Evolutionary conservation across 768 basidiomycete species (phyloP).

Genomic region (Hygrophorus pudorinus): DNA sequence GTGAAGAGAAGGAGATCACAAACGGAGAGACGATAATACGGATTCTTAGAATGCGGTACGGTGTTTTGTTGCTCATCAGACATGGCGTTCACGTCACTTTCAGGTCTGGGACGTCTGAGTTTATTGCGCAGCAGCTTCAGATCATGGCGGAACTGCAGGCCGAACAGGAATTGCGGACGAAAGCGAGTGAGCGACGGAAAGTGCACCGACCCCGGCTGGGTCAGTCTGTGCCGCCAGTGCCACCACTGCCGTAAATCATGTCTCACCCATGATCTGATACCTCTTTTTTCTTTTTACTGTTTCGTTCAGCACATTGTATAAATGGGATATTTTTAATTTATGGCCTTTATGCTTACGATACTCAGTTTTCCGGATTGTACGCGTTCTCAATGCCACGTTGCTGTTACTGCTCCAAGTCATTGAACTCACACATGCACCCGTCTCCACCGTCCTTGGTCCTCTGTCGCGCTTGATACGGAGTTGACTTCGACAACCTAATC

Average conservation of each 20-base stretch:
- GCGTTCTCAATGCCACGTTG: too few species aligned
- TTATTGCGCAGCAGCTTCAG: conserved; percentile 79
- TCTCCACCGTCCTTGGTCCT: too few species aligned
- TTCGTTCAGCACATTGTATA: too few species aligned
- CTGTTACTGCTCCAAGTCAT: too few species aligned
- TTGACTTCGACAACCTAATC: too few species aligned
- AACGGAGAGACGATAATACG: conserved; percentile 90
- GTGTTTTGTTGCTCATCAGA: neutral
- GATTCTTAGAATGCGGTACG: conserved; percentile 89
- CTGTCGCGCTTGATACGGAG: too few species aligned
- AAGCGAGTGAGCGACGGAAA: conserved; percentile 49
- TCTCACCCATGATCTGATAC: too few species aligned
- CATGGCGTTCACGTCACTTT: neutral
- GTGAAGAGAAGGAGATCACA: conserved; percentile 63
- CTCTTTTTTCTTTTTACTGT: too few species aligned
- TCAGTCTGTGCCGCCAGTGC: conserved; percentile 28
- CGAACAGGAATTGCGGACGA: conserved; percentile 68
- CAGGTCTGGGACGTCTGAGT: conserved; percentile 75
- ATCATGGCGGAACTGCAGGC: conserved; percentile 76
- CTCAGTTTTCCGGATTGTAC: too few species aligned
- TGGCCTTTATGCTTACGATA: too few species aligned
- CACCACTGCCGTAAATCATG: conserved; percentile 16
- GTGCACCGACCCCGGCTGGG: conserved; percentile 36
- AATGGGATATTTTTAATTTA: too few species aligned
- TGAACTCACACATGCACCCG: too few species aligned